A percentile compares a stretch with the other conserved stretches of the same genome.
Conservation (phyloP, 768 basidiomycete species). For the Inosperma sp. region DNA sequence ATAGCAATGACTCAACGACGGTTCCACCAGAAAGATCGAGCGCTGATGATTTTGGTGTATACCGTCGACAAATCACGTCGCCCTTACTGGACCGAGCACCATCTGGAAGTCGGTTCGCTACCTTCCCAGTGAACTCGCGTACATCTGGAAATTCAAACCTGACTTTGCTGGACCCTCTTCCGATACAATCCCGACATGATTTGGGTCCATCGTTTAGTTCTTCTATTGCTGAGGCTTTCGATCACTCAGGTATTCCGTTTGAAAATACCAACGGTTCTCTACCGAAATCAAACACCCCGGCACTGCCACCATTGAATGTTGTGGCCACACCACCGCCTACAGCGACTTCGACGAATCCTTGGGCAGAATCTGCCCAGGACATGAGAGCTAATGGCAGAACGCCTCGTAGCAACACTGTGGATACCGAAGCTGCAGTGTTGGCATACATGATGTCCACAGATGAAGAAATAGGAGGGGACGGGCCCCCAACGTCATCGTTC, state of each 20-base stretch:
- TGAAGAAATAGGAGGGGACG: conserved; percentile 18
- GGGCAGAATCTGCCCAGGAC: conserved; percentile 14
- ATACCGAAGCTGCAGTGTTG: conserved; percentile 32
- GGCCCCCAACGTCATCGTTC: not conserved
- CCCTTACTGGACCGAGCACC: conserved; percentile 17
- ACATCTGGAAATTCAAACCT: conserved; percentile 21
- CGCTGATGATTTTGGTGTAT: conserved; percentile 44
- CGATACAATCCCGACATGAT: conserved; percentile 19
- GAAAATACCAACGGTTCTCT: not conserved
- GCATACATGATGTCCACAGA: conserved; percentile 37
- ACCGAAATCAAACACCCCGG: not conserved
- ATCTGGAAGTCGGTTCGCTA: conserved; percentile 58
- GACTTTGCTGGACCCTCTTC: conserved; percentile 28
- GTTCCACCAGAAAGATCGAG: conserved; percentile 7
- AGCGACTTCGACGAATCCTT: conserved; percentile 19
- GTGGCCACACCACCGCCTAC: conserved; percentile 19
- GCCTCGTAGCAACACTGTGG: conserved; percentile 19
- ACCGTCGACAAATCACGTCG: too few species aligned
- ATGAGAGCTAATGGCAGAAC: not conserved
- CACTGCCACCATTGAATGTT: conserved; percentile 1
- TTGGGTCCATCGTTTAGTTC: conserved; percentile 33
- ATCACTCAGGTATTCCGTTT: conserved; percentile 2
- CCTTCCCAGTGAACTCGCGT: conserved; percentile 53
- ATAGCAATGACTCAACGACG: not conserved
- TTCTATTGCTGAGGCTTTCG: conserved; percentile 34